Evolutionary conservation across 495 filamentous ascomycete species (phyloP).

Genomic region (Geoglossum glabrum): DNA sequence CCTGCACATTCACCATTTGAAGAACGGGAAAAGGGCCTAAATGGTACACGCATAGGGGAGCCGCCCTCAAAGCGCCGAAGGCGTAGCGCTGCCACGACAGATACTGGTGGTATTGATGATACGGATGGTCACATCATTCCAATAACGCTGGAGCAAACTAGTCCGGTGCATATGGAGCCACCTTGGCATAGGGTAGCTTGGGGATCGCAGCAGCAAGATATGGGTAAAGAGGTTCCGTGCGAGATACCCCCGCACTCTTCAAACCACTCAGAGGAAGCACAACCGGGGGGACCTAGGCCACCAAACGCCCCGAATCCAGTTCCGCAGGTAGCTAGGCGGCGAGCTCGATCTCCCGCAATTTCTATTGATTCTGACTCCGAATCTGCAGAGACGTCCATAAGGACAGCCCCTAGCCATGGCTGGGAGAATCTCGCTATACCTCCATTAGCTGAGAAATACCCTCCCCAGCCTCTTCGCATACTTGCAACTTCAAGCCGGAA

Average conservation of each 20-base stretch:
- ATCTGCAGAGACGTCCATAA: neutral
- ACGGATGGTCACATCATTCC: neutral
- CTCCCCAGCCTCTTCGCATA: neutral
- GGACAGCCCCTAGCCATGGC: neutral
- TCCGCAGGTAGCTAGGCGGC: neutral
- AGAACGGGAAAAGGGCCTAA: constrained; percentile 14
- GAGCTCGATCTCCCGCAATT: neutral
- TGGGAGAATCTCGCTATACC: neutral
- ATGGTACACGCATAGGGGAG: neutral
- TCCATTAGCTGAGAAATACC: neutral
- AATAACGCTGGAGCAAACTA: neutral
- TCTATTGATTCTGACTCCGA: neutral
- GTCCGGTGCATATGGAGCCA: neutral
- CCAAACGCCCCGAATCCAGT: neutral
- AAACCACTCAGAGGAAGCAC: neutral
- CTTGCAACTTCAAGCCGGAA: neutral
- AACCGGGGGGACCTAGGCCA: neutral
- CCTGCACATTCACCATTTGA: constrained; percentile 30
- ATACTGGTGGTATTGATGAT: neutral
- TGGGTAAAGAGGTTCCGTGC: neutral
- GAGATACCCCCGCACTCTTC: neutral
- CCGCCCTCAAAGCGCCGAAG: neutral
- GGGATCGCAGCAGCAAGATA: neutral
- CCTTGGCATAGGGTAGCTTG: neutral
- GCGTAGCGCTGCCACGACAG: neutral